Percentiles rank a stretch among this genome's conserved stretches.
phyloP scores from a whole-genome alignment of 2,329 filamentous ascomycete genomes.

The Neopestalotiopsis rosae region DNA sequence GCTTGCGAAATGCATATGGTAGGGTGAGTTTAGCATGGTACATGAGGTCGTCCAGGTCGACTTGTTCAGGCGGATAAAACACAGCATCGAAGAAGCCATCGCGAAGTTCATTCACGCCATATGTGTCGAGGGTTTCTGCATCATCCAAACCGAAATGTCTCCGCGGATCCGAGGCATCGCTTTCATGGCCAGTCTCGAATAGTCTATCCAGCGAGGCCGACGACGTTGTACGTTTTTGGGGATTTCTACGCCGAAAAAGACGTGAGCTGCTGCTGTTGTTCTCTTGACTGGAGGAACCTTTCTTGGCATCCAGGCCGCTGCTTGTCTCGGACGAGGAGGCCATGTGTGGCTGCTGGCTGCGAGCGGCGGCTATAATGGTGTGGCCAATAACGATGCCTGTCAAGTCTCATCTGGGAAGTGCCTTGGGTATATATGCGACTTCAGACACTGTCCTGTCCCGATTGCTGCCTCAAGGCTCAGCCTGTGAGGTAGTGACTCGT shows the following conservation, averaged over 20 bases:
- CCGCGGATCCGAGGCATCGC: conserved; percentile 20
- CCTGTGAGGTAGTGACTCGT: background rate
- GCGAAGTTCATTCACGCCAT: conserved; percentile 48
- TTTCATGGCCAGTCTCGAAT: conserved; percentile 32
- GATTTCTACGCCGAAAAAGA: conserved; percentile 29
- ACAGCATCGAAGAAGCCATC: conserved; percentile 55
- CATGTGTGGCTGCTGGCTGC: background rate
- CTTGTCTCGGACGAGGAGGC: background rate
- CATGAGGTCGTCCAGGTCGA: conserved; percentile 45
- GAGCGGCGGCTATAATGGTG: conserved; percentile 3
- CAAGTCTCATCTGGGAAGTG: conserved; percentile 16
- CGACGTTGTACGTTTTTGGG: conserved; percentile 26
- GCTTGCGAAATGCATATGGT: conserved; percentile 51
- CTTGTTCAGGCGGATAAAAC: conserved; percentile 49
- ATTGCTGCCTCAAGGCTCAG: background rate
- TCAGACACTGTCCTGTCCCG: background rate
- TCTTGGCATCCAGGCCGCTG: background rate
- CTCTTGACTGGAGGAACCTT: background rate
- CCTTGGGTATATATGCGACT: background rate
- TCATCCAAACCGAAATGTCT: conserved; percentile 28
- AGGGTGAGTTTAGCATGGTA: conserved; percentile 49
- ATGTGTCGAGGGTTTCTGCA: conserved; percentile 41
- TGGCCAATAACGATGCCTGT: conserved; percentile 11
- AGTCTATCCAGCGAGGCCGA: conserved; percentile 34
- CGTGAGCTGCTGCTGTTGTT: conserved; percentile 10